Evolutionary conservation across 169 alveolate genomes (phyloP), one percentile per base, ranked within the genome.

Genomic region (Plasmodium yoelii): DNA sequence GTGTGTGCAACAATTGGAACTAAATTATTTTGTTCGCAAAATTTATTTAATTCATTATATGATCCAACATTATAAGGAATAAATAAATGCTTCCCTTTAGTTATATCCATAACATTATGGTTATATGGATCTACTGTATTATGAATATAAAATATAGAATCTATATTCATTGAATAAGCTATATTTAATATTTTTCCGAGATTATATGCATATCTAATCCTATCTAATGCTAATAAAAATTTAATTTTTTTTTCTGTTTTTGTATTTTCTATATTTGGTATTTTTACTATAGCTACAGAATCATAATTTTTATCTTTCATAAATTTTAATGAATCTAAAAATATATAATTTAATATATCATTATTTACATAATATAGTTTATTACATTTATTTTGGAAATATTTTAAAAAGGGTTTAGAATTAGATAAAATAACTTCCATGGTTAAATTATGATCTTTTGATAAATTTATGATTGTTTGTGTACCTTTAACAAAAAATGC

Each of bases 51-150:
- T 7, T 88, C 91, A 49, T 34, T 47, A 57, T 77, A 71, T 26
- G 91, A 87, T 56, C 96, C 96, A 47, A 39, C 47, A 51, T 49
- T 61, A 69, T 92, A 73, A 24, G 96, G 95, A 28, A 94, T 72
- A 72, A 67, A 34, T 42, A 75, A 87, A 91, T 94, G 96, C 51
- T 88, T 56, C 1, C 96, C 96, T 0, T 90, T 94, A 8, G 96
- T 94, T 55, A 92, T 56, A 72, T 88, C 92, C 18, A 94, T 60
- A 18, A 92, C 95, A 87, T 94, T 92, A 88, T 93, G 92, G 64
- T 94, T 92, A 57, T 88, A 94, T 8, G 94, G 96, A 19, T 94
- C 95, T 51, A 94, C 94, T 5, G 95, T 94, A 47, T 94, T 93
- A 13, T 74, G 86, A 46, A 91, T 56, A 60, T 92, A 92, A 70